Percentiles rank a stretch among this genome's conserved stretches.
phyloP scores from a whole-genome alignment of 2,329 filamentous ascomycete species.

The Aspergillus candidus region DNA sequence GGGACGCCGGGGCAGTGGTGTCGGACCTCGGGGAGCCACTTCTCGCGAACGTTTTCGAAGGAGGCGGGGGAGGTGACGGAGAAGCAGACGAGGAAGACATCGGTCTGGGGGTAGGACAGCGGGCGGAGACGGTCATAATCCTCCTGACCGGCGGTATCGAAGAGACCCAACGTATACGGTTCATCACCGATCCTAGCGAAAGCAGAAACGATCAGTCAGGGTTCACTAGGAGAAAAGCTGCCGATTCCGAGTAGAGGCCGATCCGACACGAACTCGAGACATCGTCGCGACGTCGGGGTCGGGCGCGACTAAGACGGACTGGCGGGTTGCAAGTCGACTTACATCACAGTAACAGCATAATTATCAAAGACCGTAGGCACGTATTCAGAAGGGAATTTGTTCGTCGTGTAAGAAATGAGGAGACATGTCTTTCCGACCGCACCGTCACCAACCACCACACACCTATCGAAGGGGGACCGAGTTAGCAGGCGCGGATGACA shows the following conservation, averaged over 20 bases:
- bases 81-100: conserved; percentile 98
- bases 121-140: conserved; percentile 97
- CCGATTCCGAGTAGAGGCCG: not conserved
- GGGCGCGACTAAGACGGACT: not conserved
- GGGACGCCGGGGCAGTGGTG: conserved; percentile 98
- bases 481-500: conserved; percentile 10
- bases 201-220: conserved; percentile 4
- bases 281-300: not conserved
- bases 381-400: conserved; percentile 99
- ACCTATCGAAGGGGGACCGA: conserved; percentile 51
- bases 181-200: conserved; percentile 87
- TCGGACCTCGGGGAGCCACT: conserved; percentile 98
- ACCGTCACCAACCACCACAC: conserved; percentile 98
- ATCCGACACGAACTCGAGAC: not conserved
- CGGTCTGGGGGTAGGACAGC: conserved; percentile 95
- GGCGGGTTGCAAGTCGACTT: conserved; percentile 44
- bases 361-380: conserved; percentile 99
- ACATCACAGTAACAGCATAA: conserved; percentile 99
- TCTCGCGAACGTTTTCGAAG: conserved; percentile 98
- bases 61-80: conserved; percentile 95
- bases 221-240: not conserved
- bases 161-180: conserved; percentile 92
- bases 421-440: conserved; percentile 98
- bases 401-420: conserved; percentile 98
- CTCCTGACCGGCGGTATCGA: conserved; percentile 98